Evolutionary conservation across 306 rosid species (phyloP).

Genomic region (Glycyrrhiza uralensis): DNA sequence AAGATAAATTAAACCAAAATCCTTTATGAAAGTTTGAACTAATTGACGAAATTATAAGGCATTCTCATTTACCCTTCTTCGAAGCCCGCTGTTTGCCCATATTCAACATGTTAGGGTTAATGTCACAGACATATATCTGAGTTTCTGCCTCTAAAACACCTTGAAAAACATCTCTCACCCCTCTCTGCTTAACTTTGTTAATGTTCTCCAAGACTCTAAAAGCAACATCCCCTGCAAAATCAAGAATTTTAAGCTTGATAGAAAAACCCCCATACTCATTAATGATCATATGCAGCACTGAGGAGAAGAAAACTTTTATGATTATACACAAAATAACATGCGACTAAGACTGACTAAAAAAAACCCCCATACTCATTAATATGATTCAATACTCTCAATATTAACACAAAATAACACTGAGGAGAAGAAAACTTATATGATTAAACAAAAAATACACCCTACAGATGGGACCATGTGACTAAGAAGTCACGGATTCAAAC

Average conservation of each 20-base stretch:
- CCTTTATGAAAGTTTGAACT: conserved; percentile 17
- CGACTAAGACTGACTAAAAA: no score
- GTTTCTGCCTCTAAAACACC: conserved; percentile 63
- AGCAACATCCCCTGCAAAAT: conserved; percentile 89
- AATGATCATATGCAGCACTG: conserved; percentile 1
- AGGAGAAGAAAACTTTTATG: conserved; percentile 17
- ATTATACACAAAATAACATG: no score
- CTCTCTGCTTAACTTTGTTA: conserved; percentile 68
- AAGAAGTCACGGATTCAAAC: background rate
- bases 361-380: background rate
- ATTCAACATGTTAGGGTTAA: conserved; percentile 83
- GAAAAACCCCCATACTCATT: background rate
- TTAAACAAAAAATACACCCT: background rate
- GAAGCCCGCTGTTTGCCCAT: conserved; percentile 72
- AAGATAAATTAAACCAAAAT: conserved; percentile 1
- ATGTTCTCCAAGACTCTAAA: conserved; percentile 74
- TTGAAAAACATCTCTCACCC: conserved; percentile 44
- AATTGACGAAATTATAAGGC: background rate
- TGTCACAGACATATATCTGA: conserved; percentile 77
- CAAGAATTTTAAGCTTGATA: conserved; percentile 10
- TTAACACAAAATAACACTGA: background rate
- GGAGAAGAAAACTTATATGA: conserved; percentile 14
- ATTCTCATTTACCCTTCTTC: conserved; percentile 59
- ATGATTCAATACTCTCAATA: background rate
- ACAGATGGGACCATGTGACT: background rate